Conservation (phyloP, 331 rosid genomes). For the Rosa hybrid region DNA sequence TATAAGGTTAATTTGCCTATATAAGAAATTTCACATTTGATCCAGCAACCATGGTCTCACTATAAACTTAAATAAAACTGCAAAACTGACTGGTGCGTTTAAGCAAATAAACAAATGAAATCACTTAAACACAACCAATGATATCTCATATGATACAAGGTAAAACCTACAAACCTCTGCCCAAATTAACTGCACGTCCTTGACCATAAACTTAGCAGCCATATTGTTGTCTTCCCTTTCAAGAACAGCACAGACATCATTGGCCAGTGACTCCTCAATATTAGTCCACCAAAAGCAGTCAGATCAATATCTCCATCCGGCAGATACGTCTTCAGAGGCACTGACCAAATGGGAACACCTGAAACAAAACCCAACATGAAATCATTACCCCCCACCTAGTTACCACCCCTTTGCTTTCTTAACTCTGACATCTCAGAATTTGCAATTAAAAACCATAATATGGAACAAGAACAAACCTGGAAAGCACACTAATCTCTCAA, state of each 20-base stretch:
- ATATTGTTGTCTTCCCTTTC: constrained; percentile 53
- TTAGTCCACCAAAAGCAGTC: too few relatives aligned
- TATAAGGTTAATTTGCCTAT: too few relatives aligned
- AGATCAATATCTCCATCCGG: constrained; percentile 55
- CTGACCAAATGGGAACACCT: constrained; percentile 95
- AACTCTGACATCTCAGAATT: too few relatives aligned
- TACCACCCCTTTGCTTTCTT: background rate
- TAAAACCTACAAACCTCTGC: constrained; percentile 66
- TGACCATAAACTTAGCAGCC: constrained; percentile 72
- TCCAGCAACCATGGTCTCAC: too few relatives aligned
- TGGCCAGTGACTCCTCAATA: too few relatives aligned
- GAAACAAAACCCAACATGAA: constrained; percentile 1
- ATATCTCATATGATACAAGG: background rate
- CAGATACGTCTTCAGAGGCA: constrained; percentile 83
- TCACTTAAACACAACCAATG: background rate
- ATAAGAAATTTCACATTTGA: too few relatives aligned
- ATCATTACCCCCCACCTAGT: background rate
- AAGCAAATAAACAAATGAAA: too few relatives aligned
- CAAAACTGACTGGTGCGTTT: too few relatives aligned
- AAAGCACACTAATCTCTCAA: too few relatives aligned
- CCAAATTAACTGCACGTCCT: constrained; percentile 85
- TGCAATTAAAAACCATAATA: too few relatives aligned
- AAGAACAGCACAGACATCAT: constrained; percentile 43
- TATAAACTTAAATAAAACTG: too few relatives aligned
- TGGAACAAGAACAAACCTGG: too few relatives aligned